Base-by-base conservation (phyloP, 805 yeast genomes). In the Cyberlindnera mrakii region DNA sequence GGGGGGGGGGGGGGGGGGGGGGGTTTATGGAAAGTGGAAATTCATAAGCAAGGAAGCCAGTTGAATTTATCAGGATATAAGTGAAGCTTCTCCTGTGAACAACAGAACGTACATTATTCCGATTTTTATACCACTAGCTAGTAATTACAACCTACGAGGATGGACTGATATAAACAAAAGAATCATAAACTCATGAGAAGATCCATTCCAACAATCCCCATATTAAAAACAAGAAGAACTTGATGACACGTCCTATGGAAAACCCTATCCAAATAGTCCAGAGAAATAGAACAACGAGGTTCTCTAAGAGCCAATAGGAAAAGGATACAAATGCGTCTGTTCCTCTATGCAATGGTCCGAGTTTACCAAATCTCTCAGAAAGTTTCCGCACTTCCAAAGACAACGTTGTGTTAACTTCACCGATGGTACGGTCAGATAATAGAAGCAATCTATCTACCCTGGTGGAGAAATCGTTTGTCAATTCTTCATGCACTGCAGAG, bases 371-470 rank as follows among this genome's bases (percentile, higher is more conserved):
- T 39, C 65, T 63, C 57, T 80, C 85, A 43, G 66, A 66, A 5
- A 78, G 59, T 44, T 72, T 73, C 17, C 84, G 65, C 25, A 83
- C 64, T 50, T 80, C 82, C 46, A 84, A 62, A 10, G 87, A 72
- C 35, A 82, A 59, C 1, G 88, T 79, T 0, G 91, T 83, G 57
- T 80, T 84, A 42, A 84, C 77, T 54, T 82, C 90, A 47, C 87
- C 83, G 45, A 80, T 75, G 10, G 83, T 73, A 49, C 90, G 66
- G 61, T 83, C 89, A 40, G 84, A 77, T 31, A 71, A 67, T 14
- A 82, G 77, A 37, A 83, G 64, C 43, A 82, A 57, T 39, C 75
- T 78, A 53, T 83, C 89, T 33, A 82, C 71, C 55, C 69, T 70
- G 43, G 71, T 70, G 0, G 82, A 74, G 41, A 48, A 53, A 5